These are phyloP conservation scores for Penicillium sp. DNA, from an alignment of 2,329 filamentous ascomycete genomes.

Conservation along the genomic window DNA sequence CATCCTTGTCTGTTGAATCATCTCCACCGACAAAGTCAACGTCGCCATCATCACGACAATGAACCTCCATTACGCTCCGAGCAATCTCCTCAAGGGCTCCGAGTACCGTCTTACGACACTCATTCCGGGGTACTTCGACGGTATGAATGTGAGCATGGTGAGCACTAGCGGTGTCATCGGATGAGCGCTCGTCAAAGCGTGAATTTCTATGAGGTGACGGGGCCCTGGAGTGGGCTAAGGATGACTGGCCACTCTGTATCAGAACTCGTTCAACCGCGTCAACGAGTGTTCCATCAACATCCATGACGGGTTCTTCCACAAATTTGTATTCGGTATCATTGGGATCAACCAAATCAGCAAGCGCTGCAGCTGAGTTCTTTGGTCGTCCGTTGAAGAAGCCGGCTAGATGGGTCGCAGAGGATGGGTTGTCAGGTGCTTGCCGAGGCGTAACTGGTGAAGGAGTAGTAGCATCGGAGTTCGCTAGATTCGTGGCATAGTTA, in stretches of 20 bases:
- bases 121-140: slow-evolving; percentile 46
- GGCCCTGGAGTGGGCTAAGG: slow-evolving; percentile 37
- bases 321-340: slow-evolving; percentile 49
- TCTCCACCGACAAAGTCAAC: slow-evolving; percentile 24
- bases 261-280: slow-evolving; percentile 57
- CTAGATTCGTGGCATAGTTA: slow-evolving; percentile 19
- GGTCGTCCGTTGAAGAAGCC: slow-evolving; percentile 17
- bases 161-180: slow-evolving; percentile 28
- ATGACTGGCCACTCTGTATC: slow-evolving; percentile 41
- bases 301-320: slow-evolving; percentile 53
- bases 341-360: slow-evolving; percentile 20
- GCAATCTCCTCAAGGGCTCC: slow-evolving; percentile 56
- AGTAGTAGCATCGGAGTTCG: slow-evolving; percentile 19
- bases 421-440: slow-evolving; percentile 21
- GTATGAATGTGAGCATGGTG: slow-evolving; percentile 17
- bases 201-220: slow-evolving; percentile 35
- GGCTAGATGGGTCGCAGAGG: slow-evolving; percentile 18
- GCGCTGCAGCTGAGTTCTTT: slow-evolving; percentile 20
- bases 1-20: slow-evolving; percentile 27
- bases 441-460: slow-evolving; percentile 25
- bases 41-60: slow-evolving; percentile 38
- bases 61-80: slow-evolving; percentile 50
- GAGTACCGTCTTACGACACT: slow-evolving; percentile 53
- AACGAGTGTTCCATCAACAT: slow-evolving; percentile 55
- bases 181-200: slow-evolving; percentile 28